Percentiles rank a stretch among this genome's conserved stretches.
These are phyloP conservation scores for Penicillium sp. DNA, from an alignment of 2,329 filamentous ascomycete genomes.

Conservation along the genomic window DNA sequence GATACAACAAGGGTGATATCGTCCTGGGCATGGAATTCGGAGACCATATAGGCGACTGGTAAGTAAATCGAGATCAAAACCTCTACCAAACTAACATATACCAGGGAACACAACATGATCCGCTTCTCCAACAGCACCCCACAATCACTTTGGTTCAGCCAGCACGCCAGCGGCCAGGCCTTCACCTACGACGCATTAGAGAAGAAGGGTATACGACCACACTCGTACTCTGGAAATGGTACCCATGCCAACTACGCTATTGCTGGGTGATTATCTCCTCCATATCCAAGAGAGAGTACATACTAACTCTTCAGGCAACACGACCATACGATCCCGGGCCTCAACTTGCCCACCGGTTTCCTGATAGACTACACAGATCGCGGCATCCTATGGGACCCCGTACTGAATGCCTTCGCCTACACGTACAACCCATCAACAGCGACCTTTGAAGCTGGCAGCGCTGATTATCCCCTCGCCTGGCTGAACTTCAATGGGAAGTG, in stretches of 20 bases:
- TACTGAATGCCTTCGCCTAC: constrained; percentile 53
- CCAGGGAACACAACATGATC: constrained; percentile 62
- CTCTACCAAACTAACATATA: not conserved
- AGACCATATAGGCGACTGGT: constrained; percentile 62
- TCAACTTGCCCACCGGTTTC: constrained; percentile 52
- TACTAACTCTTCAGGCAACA: constrained; percentile 43
- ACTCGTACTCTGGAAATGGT: constrained; percentile 56
- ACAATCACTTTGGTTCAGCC: constrained; percentile 56
- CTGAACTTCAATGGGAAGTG: constrained; percentile 55
- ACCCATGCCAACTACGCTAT: constrained; percentile 62
- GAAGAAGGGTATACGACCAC: constrained; percentile 51
- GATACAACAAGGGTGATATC: constrained; percentile 51
- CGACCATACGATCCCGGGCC: constrained; percentile 58
- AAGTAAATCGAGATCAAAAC: constrained; percentile 11
- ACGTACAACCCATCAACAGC: constrained; percentile 43
- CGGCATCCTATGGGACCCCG: constrained; percentile 58
- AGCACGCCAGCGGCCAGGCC: constrained; percentile 59
- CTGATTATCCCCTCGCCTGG: constrained; percentile 48
- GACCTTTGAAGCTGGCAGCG: constrained; percentile 47
- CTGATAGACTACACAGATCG: constrained; percentile 53
- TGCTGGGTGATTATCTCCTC: constrained; percentile 35
- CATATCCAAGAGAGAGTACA: not conserved
- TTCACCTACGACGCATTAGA: constrained; percentile 55
- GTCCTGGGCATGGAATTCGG: constrained; percentile 49
- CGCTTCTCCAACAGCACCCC: constrained; percentile 56